phyloP scores from a whole-genome alignment of 331 rosid genomes.

The Ulmus americana region DNA sequence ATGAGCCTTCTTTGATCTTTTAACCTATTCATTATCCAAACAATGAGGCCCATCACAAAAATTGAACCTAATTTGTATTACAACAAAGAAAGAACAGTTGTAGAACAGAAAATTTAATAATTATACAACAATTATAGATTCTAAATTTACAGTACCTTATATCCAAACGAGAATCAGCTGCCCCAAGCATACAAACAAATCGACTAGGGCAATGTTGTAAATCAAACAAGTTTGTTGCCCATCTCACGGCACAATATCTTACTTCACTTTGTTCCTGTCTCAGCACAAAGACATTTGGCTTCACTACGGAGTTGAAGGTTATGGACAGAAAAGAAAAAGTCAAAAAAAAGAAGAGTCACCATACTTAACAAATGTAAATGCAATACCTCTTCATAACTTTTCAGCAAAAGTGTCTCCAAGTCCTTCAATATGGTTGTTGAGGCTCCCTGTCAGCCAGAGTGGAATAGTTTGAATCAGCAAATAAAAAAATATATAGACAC shows the following conservation, averaged over 20 bases:
- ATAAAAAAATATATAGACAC: not conserved
- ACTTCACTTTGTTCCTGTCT: constrained; percentile 87
- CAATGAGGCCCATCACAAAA: not conserved
- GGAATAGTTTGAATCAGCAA: constrained; percentile 16
- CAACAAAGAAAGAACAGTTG: not conserved
- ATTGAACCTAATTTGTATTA: not conserved
- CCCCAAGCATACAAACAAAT: constrained; percentile 81
- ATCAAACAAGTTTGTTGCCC: constrained; percentile 82
- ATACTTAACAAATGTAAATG: constrained; percentile 2
- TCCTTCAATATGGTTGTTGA: constrained; percentile 59
- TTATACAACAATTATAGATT: not conserved
- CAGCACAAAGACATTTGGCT: constrained; percentile 23
- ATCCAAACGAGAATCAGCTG: constrained; percentile 78
- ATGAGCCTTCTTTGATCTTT: no score
- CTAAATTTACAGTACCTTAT: constrained; percentile 54
- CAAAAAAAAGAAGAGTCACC: constrained; percentile 9
- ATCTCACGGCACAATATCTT: constrained; percentile 76
- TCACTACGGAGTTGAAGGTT: constrained; percentile 7
- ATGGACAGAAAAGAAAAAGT: constrained; percentile 14
- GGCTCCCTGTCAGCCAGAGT: constrained; percentile 53
- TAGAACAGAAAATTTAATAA: not conserved
- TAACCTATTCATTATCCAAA: no score
- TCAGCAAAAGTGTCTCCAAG: constrained; percentile 71
- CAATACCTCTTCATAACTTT: constrained; percentile 65
- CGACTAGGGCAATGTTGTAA: constrained; percentile 89